Conservation (phyloP, 2,329 filamentous ascomycete species). For the Trichoderma citrinoviride region DNA sequence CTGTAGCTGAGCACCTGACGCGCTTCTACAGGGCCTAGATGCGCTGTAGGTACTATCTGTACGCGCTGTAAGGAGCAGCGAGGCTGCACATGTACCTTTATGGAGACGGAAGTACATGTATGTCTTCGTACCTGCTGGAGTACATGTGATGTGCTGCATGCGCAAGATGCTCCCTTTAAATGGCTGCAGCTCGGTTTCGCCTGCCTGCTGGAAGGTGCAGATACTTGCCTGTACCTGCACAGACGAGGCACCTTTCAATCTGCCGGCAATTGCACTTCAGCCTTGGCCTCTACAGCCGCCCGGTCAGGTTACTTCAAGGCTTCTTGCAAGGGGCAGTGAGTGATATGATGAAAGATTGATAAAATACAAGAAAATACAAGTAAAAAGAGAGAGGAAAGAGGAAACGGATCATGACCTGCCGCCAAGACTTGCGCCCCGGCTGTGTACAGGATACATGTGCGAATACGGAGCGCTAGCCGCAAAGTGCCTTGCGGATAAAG, state of each 20-base stretch:
- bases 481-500: not conserved
- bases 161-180: not conserved
- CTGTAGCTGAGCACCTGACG: conserved; percentile 18
- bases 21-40: conserved; percentile 16
- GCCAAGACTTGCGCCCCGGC: conserved; percentile 1
- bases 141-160: conserved; percentile 13
- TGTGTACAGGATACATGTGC: not conserved
- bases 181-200: not conserved
- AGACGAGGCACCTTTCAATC: not conserved
- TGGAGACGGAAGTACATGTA: not conserved
- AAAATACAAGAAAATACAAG: not conserved
- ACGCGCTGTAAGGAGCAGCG: conserved; percentile 8
- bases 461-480: not conserved
- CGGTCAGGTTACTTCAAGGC: not conserved
- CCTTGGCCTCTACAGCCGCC: not conserved
- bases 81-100: not conserved
- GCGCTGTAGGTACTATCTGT: not conserved
- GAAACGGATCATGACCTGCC: not conserved
- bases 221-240: not conserved
- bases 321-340: not conserved
- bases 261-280: not conserved
- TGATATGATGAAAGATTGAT: not conserved
- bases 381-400: not conserved
- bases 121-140: not conserved
- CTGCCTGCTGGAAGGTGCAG: not conserved